Conservation (phyloP, 768 basidiomycete genomes). For the Dioszegia hungarica region DNA sequence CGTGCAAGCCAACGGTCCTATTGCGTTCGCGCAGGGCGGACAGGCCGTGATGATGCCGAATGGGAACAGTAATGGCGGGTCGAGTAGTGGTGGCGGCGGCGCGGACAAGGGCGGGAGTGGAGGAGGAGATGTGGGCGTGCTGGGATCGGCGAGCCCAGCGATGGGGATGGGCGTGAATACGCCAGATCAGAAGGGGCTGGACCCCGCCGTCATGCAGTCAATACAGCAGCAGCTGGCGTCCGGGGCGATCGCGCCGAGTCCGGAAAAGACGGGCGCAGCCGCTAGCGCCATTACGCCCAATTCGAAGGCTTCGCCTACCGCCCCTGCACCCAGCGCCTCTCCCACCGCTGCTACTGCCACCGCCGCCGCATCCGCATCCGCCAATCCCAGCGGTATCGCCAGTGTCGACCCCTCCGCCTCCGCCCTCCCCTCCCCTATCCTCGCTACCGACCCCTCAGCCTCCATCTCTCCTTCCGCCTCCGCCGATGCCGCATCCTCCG, state of each 20-base stretch:
- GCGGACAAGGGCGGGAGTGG: not conserved
- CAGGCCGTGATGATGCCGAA: slow-evolving; percentile 26
- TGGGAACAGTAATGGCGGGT: not conserved
- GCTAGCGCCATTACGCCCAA: slow-evolving; percentile 1
- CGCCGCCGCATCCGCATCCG: not conserved
- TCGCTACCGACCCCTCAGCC: slow-evolving; percentile 13
- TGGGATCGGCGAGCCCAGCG: not conserved
- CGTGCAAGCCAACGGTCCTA: slow-evolving; percentile 9
- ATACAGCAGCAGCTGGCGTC: not conserved
- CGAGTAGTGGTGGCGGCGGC: no score
- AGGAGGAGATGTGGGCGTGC: not conserved
- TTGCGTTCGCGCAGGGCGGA: slow-evolving; percentile 24
- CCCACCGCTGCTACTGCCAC: not conserved
- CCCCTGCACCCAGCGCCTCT: not conserved
- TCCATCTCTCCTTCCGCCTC: slow-evolving; percentile 7
- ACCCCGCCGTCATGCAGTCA: not conserved
- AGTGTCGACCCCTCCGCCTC: slow-evolving; percentile 12
- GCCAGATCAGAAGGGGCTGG: slow-evolving; percentile 7
- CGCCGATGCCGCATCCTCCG: not conserved
- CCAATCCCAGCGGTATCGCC: not conserved
- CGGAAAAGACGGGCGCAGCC: not conserved
- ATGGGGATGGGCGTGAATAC: slow-evolving; percentile 7
- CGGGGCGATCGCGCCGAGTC: not conserved
- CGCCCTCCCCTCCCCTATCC: slow-evolving; percentile 12
- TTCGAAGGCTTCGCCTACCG: not conserved